Conservation (phyloP, 2,329 filamentous ascomycete species). For the Magnaporthiopsis incrustans region DNA sequence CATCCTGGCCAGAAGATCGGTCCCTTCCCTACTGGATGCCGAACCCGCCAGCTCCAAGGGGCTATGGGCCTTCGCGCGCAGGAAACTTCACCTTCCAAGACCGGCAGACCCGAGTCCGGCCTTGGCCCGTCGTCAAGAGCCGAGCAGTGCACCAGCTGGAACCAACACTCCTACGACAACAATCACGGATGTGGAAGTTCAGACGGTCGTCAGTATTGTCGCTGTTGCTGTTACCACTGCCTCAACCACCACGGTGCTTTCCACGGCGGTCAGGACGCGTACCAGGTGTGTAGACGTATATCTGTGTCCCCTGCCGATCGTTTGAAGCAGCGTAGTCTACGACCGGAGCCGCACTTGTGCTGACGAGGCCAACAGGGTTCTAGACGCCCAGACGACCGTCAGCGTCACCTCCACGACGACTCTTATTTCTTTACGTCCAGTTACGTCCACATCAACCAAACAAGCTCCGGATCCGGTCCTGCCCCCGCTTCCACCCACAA, state of each 20-base stretch:
- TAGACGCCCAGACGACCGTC: constrained; percentile 14
- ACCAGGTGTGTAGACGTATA: constrained; percentile 10
- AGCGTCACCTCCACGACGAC: constrained; percentile 14
- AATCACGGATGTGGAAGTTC: not conserved
- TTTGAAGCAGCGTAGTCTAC: not conserved
- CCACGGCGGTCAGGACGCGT: constrained; percentile 10
- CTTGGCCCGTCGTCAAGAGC: constrained; percentile 3
- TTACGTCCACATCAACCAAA: constrained; percentile 14
- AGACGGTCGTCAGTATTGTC: not conserved
- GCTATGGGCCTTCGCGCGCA: not conserved
- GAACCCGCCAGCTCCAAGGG: not conserved
- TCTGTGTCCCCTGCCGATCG: not conserved
- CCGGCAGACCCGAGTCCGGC: not conserved
- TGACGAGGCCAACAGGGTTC: constrained; percentile 5
- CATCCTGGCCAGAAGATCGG: not conserved
- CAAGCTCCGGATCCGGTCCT: constrained; percentile 8
- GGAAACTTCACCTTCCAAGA: not conserved
- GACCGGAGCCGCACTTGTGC: not conserved
- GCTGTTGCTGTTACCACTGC: constrained; percentile 3
- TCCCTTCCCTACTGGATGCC: not conserved
- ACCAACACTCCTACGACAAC: not conserved
- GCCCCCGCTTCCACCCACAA: not conserved
- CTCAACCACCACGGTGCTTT: not conserved
- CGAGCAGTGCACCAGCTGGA: not conserved
- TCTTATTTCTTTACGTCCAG: constrained; percentile 9